Evolutionary conservation across 192 early-diverging fungal species (phyloP).

Genomic region (Allomyces javanicus): DNA sequence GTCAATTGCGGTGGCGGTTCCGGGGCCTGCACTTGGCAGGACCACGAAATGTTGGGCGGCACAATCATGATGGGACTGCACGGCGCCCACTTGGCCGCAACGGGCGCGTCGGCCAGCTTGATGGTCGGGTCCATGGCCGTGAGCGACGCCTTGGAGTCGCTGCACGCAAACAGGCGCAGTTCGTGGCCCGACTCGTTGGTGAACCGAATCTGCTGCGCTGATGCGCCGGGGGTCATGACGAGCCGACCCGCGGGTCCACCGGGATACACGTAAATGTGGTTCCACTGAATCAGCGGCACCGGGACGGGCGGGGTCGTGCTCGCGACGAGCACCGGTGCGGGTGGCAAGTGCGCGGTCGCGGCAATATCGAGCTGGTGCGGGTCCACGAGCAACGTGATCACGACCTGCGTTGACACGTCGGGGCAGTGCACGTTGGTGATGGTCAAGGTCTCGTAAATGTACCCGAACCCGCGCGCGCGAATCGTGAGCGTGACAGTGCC

Average conservation of each 20-base stretch:
- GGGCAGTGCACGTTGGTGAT: slow-evolving; percentile 53
- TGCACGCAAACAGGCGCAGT: background rate
- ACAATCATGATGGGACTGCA: background rate
- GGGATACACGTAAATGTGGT: slow-evolving; percentile 26
- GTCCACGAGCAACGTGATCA: slow-evolving; percentile 52
- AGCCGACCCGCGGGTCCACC: slow-evolving; percentile 1
- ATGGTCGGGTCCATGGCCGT: background rate
- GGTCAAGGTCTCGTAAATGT: slow-evolving; percentile 36
- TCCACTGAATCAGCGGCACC: slow-evolving; percentile 22
- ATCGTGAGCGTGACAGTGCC: slow-evolving; percentile 36
- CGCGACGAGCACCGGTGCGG: background rate
- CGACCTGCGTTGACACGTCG: slow-evolving; percentile 34
- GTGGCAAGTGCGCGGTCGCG: background rate
- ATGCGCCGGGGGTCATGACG: background rate
- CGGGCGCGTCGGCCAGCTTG: background rate
- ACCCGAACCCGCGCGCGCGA: slow-evolving; percentile 29
- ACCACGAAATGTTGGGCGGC: background rate
- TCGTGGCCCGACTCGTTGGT: background rate
- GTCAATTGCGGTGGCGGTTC: background rate
- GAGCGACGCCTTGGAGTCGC: background rate
- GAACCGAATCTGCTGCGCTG: background rate
- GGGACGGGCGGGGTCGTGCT: too few species aligned
- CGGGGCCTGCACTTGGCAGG: background rate
- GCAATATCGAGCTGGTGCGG: background rate
- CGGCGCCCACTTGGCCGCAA: background rate